Conservation (phyloP, 2,329 filamentous ascomycete genomes). For the Fusarium oxysporum region DNA sequence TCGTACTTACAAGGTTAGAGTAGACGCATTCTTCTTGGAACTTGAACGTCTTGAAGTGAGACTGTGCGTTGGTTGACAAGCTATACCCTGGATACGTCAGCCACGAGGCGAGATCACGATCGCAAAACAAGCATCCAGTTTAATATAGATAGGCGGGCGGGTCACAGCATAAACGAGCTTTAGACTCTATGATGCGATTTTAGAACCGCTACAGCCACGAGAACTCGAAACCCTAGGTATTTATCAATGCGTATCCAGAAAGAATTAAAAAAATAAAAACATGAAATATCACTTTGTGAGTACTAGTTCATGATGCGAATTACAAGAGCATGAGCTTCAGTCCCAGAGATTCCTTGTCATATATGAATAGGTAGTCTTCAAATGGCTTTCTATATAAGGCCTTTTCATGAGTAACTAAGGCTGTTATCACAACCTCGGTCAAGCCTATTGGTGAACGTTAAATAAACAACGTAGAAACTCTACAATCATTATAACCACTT, state of each 20-base stretch:
- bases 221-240: no score
- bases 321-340: not conserved
- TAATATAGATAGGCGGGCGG: not conserved
- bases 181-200: not conserved
- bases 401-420: not conserved
- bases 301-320: no score
- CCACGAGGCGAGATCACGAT: slow-evolving; percentile 23
- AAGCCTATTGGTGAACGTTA: not conserved
- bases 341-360: not conserved
- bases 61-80: not conserved
- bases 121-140: not conserved
- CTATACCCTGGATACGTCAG: slow-evolving; percentile 14
- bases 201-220: not conserved
- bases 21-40: not conserved
- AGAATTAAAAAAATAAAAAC: not conserved
- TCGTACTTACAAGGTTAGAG: not conserved
- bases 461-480: not conserved
- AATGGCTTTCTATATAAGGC: not conserved
- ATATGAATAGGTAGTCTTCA: not conserved
- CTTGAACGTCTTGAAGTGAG: slow-evolving; percentile 1
- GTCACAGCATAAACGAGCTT: slow-evolving; percentile 1
- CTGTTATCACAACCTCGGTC: not conserved
- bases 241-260: not conserved
- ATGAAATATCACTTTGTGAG: no score
- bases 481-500: not conserved